A percentile compares a stretch with the other conserved stretches of the same genome.
Conservation (phyloP, 805 yeast genomes). For the Torulaspora microellipsoides region DNA sequence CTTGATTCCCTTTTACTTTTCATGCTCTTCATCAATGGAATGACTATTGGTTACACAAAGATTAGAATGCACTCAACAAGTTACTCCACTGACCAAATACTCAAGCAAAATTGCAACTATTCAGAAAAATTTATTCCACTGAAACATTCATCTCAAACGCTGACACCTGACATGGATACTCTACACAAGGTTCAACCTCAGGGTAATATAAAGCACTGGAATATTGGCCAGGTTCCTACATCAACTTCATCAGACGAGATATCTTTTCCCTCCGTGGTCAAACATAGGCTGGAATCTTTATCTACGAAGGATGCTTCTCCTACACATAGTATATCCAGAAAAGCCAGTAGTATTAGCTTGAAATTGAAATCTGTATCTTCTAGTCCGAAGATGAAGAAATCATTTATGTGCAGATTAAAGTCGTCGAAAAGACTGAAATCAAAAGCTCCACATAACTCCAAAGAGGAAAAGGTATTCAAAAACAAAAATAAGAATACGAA, state of each 20-base stretch:
- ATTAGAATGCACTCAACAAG: background rate
- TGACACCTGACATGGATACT: constrained; percentile 30
- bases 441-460: background rate
- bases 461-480: background rate
- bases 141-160: constrained; percentile 33
- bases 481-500: constrained; percentile 1
- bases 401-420: constrained; percentile 5
- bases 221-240: constrained; percentile 3
- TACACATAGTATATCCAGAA: constrained; percentile 1
- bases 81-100: constrained; percentile 1
- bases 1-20: constrained; percentile 21
- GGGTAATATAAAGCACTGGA: constrained; percentile 5
- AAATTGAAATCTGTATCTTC: constrained; percentile 6
- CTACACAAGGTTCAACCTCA: constrained; percentile 6
- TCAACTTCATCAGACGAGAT: constrained; percentile 14
- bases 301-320: constrained; percentile 5
- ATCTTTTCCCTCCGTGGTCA: constrained; percentile 28
- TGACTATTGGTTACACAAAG: constrained; percentile 13
- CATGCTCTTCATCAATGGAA: constrained; percentile 22
- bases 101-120: constrained; percentile 4
- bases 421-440: constrained; percentile 1
- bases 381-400: constrained; percentile 3
- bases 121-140: constrained; percentile 23
- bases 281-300: constrained; percentile 17
- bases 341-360: constrained; percentile 4